Base-by-base conservation (phyloP, 176 grass and related monocot genomes). In the Thinopyrum elongatum region DNA sequence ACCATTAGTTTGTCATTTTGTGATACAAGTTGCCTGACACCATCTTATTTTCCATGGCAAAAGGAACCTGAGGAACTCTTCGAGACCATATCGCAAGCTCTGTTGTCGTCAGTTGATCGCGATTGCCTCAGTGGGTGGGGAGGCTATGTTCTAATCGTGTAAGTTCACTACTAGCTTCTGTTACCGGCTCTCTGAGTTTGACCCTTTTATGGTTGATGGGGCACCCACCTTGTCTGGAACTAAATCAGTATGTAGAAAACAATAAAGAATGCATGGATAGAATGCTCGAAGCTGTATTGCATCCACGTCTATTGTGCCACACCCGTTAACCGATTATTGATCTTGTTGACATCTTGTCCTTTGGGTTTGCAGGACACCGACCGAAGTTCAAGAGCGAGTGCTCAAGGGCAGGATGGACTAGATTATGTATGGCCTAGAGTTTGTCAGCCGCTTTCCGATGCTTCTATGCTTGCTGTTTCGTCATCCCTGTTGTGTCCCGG, bases 101-200 rank as follows among this genome's bases (percentile, higher is more conserved):
- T 99, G 30, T 23, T 88, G 79, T 88, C 94, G 36, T 99, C 97
- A 16, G 89, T 96, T 26, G 94, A 99, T 41, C 97, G 97, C 70
- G 97, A 99, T 69, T 99, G 94, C 69, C 93, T 99, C 49, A 94
- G 92, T 53, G 97, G 97, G 55, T 99, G 97, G 92, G 97, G 97
- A 87, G 97, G 94, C 51, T 88, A 97, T 29, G 97, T 99, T 55
- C 79, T 99, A 66, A 66, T 99, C 33, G 94, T 97, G 97, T 99
- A 97, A 91, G 97, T 88, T 80, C 6, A 19, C 38, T 92, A 19
- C 19, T 44, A 30, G 16, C 28, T 26, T 58, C 13, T 41, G 25
- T 57, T 34, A 47, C 21, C 33, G 4, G 8, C 77, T 61, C 14
- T 76, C 33, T 64, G 26, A 21, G n/a, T 63, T 59, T 31, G 57